Percentiles rank a stretch among this genome's conserved stretches.
phyloP scores from a whole-genome alignment of 768 basidiomycete species.

The Russula sp. region DNA sequence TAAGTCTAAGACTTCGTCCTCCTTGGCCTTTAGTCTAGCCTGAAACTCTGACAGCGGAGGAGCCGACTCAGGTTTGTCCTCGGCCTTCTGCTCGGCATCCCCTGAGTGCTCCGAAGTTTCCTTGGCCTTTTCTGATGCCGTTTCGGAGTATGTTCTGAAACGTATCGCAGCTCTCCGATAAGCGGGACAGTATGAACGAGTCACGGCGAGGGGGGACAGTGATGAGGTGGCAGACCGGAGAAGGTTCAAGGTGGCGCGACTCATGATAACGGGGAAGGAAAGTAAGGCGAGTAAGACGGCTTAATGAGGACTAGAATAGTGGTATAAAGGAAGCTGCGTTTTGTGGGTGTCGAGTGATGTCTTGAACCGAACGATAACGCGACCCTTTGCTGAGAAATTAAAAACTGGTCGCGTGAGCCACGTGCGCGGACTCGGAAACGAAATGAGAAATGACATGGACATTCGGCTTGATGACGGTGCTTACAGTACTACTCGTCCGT shows the following conservation, averaged over 20 bases:
- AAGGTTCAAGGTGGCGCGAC: slow-evolving; percentile 44
- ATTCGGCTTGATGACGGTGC: too few species aligned
- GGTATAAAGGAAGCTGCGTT: slow-evolving; percentile 1
- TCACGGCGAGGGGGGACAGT: slow-evolving; percentile 45
- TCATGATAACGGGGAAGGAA: slow-evolving; percentile 37
- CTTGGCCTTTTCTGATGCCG: slow-evolving; percentile 35
- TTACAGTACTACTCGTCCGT: too few species aligned
- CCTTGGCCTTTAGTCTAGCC: slow-evolving; percentile 70
- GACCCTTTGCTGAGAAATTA: neutral
- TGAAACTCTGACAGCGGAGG: slow-evolving; percentile 31
- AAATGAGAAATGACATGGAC: too few species aligned
- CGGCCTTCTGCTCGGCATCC: slow-evolving; percentile 30
- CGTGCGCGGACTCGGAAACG: neutral
- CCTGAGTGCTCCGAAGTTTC: slow-evolving; percentile 27
- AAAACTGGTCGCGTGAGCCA: slow-evolving; percentile 7
- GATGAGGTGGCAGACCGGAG: slow-evolving; percentile 57
- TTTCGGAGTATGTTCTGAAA: slow-evolving; percentile 55
- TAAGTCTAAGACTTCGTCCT: slow-evolving; percentile 75
- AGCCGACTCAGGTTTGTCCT: slow-evolving; percentile 22
- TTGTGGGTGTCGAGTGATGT: neutral
- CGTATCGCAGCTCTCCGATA: slow-evolving; percentile 25
- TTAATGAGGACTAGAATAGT: slow-evolving; percentile 17
- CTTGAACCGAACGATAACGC: too few species aligned
- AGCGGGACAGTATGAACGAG: slow-evolving; percentile 32
- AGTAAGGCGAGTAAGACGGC: slow-evolving; percentile 11